phyloP scores from a whole-genome alignment of 345 rosid genomes.

The Raphanus sativus region DNA sequence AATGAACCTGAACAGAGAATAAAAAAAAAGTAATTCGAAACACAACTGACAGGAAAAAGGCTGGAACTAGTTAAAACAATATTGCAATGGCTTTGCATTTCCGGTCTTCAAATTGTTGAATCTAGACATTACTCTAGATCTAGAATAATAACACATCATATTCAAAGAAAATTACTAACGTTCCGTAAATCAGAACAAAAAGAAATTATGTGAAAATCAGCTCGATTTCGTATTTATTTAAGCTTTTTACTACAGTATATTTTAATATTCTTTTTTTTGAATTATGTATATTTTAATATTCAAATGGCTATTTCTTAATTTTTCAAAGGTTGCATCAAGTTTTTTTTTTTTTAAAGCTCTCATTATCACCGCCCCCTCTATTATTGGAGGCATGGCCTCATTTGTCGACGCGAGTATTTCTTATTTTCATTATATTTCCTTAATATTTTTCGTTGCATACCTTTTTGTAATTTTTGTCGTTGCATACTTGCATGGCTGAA shows the following conservation, averaged over 20 bases:
- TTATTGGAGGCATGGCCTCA: slow-evolving; percentile 27
- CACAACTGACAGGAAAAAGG: background rate
- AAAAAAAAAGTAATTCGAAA: background rate
- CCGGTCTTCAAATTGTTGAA: background rate
- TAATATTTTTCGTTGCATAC: background rate
- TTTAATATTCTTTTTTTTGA: too few species aligned
- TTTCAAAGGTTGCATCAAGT: background rate
- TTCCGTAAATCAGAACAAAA: background rate
- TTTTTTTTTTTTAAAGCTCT: too few species aligned
- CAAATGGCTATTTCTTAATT: background rate
- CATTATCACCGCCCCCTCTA: slow-evolving; percentile 26
- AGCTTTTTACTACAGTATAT: background rate
- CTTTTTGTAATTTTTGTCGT: background rate
- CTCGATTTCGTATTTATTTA: background rate
- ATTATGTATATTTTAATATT: background rate
- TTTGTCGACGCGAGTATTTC: background rate
- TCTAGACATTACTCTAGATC: background rate
- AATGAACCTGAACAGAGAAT: background rate
- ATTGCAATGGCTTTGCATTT: background rate
- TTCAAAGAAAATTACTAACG: background rate
- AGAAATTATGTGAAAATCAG: too few species aligned
- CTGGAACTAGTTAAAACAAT: slow-evolving; percentile 12
- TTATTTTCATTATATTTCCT: background rate
- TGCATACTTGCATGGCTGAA: background rate
- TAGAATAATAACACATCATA: background rate